Evolutionary conservation across 331 rosid genomes (phyloP).

Genomic region (Dryas integrifolia): DNA sequence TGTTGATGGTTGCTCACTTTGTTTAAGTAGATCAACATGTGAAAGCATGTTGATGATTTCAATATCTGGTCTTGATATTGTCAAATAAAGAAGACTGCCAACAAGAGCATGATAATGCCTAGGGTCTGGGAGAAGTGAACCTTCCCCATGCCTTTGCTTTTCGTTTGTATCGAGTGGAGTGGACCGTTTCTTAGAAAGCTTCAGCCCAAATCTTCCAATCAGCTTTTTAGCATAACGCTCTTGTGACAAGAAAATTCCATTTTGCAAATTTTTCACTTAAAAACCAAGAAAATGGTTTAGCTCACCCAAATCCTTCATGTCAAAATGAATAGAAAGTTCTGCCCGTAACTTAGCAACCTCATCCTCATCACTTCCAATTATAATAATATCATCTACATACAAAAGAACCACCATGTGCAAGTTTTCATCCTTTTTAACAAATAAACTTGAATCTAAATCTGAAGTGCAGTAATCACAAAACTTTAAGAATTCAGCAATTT

Average conservation of each 20-base stretch:
- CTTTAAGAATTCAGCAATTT: background rate
- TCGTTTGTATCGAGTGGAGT: background rate
- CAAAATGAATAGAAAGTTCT: background rate
- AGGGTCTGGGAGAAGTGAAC: too few species aligned
- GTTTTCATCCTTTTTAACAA: too few species aligned
- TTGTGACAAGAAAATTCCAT: background rate
- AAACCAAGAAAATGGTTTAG: background rate
- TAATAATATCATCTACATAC: too few species aligned
- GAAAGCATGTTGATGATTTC: too few species aligned
- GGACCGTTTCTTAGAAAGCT: background rate
- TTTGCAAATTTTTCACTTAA: background rate
- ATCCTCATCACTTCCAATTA: too few species aligned
- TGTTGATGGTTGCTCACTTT: too few species aligned
- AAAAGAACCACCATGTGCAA: too few species aligned
- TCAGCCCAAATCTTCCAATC: background rate
- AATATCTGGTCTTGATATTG: background rate
- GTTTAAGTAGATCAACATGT: too few species aligned
- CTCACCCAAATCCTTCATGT: constrained; percentile 11
- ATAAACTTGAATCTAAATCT: background rate
- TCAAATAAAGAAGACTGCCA: constrained; percentile 3
- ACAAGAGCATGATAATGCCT: background rate
- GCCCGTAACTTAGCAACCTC: too few species aligned
- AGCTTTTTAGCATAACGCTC: background rate
- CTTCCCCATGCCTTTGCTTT: too few species aligned
- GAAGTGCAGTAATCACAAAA: background rate